These are phyloP conservation scores for Chloris gayana DNA, from an alignment of 176 grass and related monocot species.

Conservation along the genomic window DNA sequence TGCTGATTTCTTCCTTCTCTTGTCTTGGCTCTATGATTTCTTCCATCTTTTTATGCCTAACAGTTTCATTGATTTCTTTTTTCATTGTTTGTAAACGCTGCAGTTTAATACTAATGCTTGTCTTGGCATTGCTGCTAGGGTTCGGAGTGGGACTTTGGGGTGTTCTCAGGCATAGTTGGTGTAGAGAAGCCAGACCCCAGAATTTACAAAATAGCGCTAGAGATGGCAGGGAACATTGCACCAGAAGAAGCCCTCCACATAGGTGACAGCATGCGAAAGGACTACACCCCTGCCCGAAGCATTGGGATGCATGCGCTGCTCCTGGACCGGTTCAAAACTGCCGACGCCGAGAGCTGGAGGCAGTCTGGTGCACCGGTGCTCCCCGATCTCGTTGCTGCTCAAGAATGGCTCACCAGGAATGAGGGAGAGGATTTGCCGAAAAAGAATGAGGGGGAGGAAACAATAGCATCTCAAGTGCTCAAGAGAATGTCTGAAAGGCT, in stretches of 20 bases:
- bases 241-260: conserved; percentile 69
- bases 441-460: conserved; percentile 19
- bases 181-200: conserved; percentile 86
- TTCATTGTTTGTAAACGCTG: background rate
- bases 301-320: conserved; percentile 77
- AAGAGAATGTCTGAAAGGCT: conserved; percentile 39
- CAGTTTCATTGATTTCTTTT: background rate
- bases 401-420: conserved; percentile 67
- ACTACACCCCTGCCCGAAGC: conserved; percentile 65
- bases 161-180: conserved; percentile 65
- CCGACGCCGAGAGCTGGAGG: conserved; percentile 74
- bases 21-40: too few species aligned
- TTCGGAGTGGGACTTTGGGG: conserved; percentile 58
- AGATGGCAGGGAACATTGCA: conserved; percentile 70
- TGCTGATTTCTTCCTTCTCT: too few species aligned
- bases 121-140: conserved; percentile 40
- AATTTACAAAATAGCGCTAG: conserved; percentile 83
- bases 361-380: conserved; percentile 66
- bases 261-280: conserved; percentile 91
- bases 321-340: conserved; percentile 83
- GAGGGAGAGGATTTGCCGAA: conserved; percentile 20
- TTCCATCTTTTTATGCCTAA: background rate
- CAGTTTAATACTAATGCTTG: background rate
- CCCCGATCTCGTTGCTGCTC: conserved; percentile 63
- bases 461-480: conserved; percentile 26